These are phyloP conservation scores for Furcasterigmium sp. DNA, from an alignment of 2,329 filamentous ascomycete species.

Conservation along the genomic window DNA sequence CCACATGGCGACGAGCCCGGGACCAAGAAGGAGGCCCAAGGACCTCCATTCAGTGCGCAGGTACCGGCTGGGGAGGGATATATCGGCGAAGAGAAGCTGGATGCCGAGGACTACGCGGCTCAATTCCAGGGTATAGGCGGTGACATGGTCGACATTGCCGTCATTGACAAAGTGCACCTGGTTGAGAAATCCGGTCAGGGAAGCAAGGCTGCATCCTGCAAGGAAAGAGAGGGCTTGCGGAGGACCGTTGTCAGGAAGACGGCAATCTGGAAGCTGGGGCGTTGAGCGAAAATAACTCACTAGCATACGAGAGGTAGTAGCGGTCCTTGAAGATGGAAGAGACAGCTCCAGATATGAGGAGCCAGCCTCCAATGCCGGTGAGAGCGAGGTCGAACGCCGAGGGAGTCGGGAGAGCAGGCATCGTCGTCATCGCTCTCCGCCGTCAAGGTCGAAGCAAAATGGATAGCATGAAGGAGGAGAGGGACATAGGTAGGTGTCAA, in stretches of 20 bases:
- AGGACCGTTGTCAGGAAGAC: background rate
- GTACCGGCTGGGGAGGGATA: conserved; percentile 82
- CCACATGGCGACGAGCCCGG: conserved; percentile 87
- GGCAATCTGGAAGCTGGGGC: background rate
- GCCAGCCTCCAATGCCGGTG: conserved; percentile 77
- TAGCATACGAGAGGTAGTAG: conserved; percentile 85
- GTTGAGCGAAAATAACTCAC: conserved; percentile 47
- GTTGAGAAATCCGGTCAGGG: conserved; percentile 69
- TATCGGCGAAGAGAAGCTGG: conserved; percentile 81
- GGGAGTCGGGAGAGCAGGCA: background rate
- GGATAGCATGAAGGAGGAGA: too few relatives aligned
- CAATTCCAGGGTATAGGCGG: conserved; percentile 76
- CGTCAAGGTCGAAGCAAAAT: too few relatives aligned
- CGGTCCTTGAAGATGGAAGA: conserved; percentile 87
- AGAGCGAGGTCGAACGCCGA: conserved; percentile 72
- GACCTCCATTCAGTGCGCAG: conserved; percentile 73
- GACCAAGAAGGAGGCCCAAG: conserved; percentile 69
- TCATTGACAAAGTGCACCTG: conserved; percentile 67
- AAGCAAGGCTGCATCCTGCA: conserved; percentile 64
- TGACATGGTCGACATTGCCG: conserved; percentile 61
- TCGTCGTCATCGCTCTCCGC: background rate
- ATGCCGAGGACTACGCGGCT: conserved; percentile 83
- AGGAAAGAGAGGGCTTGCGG: conserved; percentile 1
- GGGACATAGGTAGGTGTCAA: too few relatives aligned
- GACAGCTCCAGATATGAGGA: conserved; percentile 84